Base-by-base conservation (phyloP, 306 rosid species). In the Trifolium subterraneum region DNA sequence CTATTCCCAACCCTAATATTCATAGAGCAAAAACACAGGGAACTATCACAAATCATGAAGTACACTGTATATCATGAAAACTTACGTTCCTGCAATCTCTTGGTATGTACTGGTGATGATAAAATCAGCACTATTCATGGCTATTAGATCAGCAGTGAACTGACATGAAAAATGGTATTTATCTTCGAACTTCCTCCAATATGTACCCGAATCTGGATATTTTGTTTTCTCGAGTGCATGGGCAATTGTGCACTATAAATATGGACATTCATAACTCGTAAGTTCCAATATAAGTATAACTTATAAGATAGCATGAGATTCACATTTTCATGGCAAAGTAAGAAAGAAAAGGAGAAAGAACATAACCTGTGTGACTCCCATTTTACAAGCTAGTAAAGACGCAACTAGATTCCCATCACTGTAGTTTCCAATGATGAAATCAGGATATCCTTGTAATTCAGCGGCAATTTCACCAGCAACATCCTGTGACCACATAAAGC, bases 51-150 rank as follows among this genome's bases (percentile, higher is more conserved):
- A 48, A 71, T 39, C 68, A 41, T 20, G 13, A 54, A 42, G 50
- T 64, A 33, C 48, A 48, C 50, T 41, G 12, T 29, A 23, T 48
- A 60, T 36, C 33, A 36, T 18, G 38, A 77, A 27, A 63, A 82
- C 97, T 71, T 90, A 84, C 92, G 96, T 81, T 83, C 98, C 97
- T 10, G 98, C 97, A 83, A 93, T 93, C 91, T 93, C 97, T 76
- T 93, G 98, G 80, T 88, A 93, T 64, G 98, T 91, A 78, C 97
- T 64, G 55, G 97, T 86, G 85, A 92, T 87, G 79, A 92, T 92
- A 71, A 92, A 92, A 82, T 89, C 96, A 68, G 96, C 97, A 77
- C 48, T 74, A 59, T 88, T 92, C 96, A 92, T 92, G 80, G 97
- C 93, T 55, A 89, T 78, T 33, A 92, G 72, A 60, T 91, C 96